A percentile compares a stretch with the other conserved stretches of the same genome.
phyloP scores from a whole-genome alignment of 805 yeast genomes.

The Phaffomyces antillensis region DNA sequence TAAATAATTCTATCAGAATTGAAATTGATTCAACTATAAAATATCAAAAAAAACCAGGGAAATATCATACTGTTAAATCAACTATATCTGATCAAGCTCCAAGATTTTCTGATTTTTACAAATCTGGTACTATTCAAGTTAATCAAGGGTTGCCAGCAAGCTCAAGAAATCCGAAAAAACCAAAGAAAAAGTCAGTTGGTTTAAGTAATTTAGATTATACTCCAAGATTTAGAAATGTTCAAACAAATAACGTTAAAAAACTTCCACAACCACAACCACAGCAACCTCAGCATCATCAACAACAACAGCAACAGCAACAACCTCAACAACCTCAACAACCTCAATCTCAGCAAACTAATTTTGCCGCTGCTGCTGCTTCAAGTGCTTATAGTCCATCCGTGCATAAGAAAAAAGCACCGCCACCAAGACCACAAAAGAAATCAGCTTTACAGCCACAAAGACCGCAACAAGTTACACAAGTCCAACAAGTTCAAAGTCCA shows the following conservation, averaged over 20 bases:
- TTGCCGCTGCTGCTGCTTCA: constrained; percentile 28
- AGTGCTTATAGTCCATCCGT: constrained; percentile 31
- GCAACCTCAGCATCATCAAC: constrained; percentile 3
- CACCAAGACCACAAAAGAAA: constrained; percentile 24
- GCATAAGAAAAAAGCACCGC: constrained; percentile 18
- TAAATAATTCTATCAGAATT: constrained; percentile 52
- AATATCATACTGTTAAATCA: constrained; percentile 64
- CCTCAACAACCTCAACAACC: constrained; percentile 11
- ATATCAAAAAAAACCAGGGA: constrained; percentile 89
- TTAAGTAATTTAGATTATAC: constrained; percentile 21
- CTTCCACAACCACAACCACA: constrained; percentile 25
- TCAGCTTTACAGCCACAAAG: constrained; percentile 20
- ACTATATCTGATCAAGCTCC: constrained; percentile 61
- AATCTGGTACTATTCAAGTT: constrained; percentile 81
- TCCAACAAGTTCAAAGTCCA: constrained; percentile 36
- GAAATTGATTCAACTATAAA: constrained; percentile 64
- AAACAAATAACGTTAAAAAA: constrained; percentile 18
- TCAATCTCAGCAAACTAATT: constrained; percentile 8
- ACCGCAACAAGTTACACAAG: constrained; percentile 35
- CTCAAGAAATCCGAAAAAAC: constrained; percentile 66
- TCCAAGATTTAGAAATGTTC: constrained; percentile 19
- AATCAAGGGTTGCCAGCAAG: constrained; percentile 71
- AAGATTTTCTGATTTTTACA: constrained; percentile 62
- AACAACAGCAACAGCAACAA: background rate
- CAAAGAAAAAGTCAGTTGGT: constrained; percentile 36